Conservation (phyloP, 1,284 basidiomycete genomes). For the Tremellales sp. region DNA sequence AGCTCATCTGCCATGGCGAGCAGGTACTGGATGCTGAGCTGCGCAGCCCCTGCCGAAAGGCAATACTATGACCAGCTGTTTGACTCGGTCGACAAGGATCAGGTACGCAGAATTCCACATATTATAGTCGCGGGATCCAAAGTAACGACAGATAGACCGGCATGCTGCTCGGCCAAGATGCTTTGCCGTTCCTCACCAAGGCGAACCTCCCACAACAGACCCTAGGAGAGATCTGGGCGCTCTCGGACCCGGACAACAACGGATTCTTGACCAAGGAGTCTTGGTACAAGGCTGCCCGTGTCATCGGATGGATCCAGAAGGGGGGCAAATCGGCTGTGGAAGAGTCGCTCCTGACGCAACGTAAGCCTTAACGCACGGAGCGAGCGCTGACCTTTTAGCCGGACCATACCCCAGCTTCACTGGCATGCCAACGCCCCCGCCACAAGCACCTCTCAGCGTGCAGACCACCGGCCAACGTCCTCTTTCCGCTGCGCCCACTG, state of each 20-base stretch:
- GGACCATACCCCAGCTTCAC: slow-evolving; percentile 78
- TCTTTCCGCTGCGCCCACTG: slow-evolving; percentile 49
- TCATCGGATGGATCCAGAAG: slow-evolving; percentile 90
- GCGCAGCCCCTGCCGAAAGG: slow-evolving; percentile 38
- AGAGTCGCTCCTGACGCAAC: slow-evolving; percentile 17
- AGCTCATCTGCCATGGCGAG: not conserved
- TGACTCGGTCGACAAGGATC: slow-evolving; percentile 39
- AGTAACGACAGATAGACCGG: slow-evolving; percentile 58
- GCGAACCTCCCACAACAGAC: slow-evolving; percentile 70
- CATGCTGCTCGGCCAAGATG: slow-evolving; percentile 77
- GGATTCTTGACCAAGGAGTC: slow-evolving; percentile 84
- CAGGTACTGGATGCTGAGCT: not conserved
- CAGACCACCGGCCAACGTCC: slow-evolving; percentile 13
- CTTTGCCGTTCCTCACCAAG: slow-evolving; percentile 72
- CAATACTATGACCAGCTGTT: slow-evolving; percentile 47
- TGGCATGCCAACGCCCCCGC: slow-evolving; percentile 56
- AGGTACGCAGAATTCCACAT: no score
- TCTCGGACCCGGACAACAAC: slow-evolving; percentile 89
- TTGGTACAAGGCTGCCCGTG: slow-evolving; percentile 76
- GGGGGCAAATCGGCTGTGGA: slow-evolving; percentile 50
- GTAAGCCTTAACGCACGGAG: slow-evolving; percentile 10
- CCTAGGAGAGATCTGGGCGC: slow-evolving; percentile 89
- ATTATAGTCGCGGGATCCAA: not conserved
- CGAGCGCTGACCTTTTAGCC: slow-evolving; percentile 52
- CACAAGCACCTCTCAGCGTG: slow-evolving; percentile 19